Evolutionary conservation across 495 filamentous ascomycete genomes (phyloP).

Genomic region (Penicillium paxilli): DNA sequence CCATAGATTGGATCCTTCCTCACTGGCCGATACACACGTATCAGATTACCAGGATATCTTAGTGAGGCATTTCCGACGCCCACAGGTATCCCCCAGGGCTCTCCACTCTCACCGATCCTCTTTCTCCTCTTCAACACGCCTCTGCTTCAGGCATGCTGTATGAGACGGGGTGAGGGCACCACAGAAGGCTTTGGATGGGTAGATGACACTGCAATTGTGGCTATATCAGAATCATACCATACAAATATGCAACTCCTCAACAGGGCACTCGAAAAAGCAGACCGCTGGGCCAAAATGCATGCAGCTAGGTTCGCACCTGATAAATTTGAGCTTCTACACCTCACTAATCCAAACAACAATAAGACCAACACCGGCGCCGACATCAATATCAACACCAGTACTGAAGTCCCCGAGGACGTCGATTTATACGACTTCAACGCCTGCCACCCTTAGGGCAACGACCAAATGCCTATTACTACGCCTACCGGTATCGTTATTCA

Average conservation of each 20-base stretch:
- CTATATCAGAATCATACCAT: neutral
- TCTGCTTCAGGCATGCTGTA: conserved; percentile 7
- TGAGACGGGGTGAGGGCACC: neutral
- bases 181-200: conserved; percentile 9
- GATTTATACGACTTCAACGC: neutral
- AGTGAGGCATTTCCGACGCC: neutral
- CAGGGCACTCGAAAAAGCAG: neutral
- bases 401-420: neutral
- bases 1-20: conserved; percentile 5
- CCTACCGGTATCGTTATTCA: neutral
- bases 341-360: neutral
- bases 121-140: conserved; percentile 24
- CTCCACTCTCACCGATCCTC: conserved; percentile 23
- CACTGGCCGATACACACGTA: neutral
- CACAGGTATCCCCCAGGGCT: conserved; percentile 20
- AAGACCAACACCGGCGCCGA: too few species aligned
- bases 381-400: too few species aligned
- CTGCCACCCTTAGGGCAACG: neutral
- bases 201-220: conserved; percentile 15
- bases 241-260: conserved; percentile 4
- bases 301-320: conserved; percentile 15
- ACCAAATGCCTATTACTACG: neutral
- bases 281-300: conserved; percentile 12
- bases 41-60: neutral
- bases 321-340: conserved; percentile 14